Evolutionary conservation across 345 rosid genomes (phyloP), one percentile per base, ranked within the genome.

Genomic region (Acer campestre): DNA sequence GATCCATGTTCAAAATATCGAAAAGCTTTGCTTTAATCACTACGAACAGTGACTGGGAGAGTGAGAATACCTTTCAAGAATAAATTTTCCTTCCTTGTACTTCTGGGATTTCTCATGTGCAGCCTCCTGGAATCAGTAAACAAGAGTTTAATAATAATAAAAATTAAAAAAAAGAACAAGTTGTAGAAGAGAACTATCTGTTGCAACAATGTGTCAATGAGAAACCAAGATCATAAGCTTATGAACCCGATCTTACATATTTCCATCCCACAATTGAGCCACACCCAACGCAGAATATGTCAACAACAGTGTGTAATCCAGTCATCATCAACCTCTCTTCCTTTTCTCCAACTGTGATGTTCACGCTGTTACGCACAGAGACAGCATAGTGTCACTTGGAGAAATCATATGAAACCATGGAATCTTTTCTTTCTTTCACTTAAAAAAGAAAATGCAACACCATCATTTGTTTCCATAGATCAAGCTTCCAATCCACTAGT

Each of bases 251-350:
- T 75, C 88, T 84, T 88, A 93, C 97, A 70, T 93, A 91, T 93
- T 91, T 91, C 97, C 94, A 93, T 29, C 97, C 97, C 31, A 90
- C 89, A 74, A 93, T 85, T 31, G 95, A 91, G 82, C 95, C 95
- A 84, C 97, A 91, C 29, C 81, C 79, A 68, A 91, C 91, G 70
- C 97, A 93, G 82, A 84, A 93, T 80, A 93, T 93, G 84, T 91
- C 97, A 77, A 85, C 95, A 38, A 91, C 97, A 38, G 88, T 83
- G 80, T 93, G 97, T 91, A 87, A 58, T 81, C 97, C 97, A 61
- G 97, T 93, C 76, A 85, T 81, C 97, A 93, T 93, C 83, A 84
- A 42, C 11, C 97, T 88, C 67, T 89, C 86, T 76, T 91, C 97
- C 80, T 61, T 74, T 81, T 86, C 86, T 71, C 97, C 94, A 63